Conservation (phyloP, 306 rosid species). For the peach (Prunus persica) region DNA sequence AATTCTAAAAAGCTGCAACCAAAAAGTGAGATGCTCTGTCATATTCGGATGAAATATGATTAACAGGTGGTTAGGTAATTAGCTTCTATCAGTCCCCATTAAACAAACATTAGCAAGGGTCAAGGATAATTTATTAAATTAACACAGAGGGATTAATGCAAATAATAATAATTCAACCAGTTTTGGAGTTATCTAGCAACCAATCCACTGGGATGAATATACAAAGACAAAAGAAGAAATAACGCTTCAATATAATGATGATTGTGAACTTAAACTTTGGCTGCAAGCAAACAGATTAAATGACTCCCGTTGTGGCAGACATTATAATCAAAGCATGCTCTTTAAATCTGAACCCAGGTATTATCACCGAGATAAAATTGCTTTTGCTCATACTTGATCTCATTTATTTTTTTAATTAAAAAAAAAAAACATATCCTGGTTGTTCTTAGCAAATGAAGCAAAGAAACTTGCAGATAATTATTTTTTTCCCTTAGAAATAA, state of each 20-base stretch:
- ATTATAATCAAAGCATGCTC: background rate
- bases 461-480: too few species aligned
- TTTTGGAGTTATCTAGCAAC: background rate
- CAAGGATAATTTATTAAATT: background rate
- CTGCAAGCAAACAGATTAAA: background rate
- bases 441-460: too few species aligned
- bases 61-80: constrained; percentile 1
- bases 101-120: background rate
- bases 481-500: background rate
- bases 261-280: background rate
- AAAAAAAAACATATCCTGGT: too few species aligned
- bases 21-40: constrained; percentile 6
- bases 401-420: too few species aligned
- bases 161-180: background rate
- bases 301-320: constrained; percentile 3
- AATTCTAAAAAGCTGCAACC: background rate
- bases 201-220: background rate
- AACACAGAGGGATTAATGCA: background rate
- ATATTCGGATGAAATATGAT: background rate
- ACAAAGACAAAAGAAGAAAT: background rate
- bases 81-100: background rate
- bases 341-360: background rate
- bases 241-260: background rate
- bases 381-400: too few species aligned
- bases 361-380: background rate